These are phyloP conservation scores for Breynia disticha DNA, from an alignment of 441 rosid species.

Conservation along the genomic window DNA sequence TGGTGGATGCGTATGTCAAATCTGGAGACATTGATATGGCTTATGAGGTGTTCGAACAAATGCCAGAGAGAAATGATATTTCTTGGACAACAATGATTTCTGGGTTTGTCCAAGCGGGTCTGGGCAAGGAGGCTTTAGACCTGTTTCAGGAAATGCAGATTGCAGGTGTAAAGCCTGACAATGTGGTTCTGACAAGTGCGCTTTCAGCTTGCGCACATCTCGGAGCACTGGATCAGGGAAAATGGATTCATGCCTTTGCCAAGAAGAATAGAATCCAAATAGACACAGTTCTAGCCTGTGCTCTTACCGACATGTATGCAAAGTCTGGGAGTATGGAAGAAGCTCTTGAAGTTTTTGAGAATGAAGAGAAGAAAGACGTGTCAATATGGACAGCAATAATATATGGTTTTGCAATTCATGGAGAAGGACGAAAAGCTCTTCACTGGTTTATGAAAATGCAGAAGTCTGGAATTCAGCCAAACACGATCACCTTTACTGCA, in stretches of 20 bases:
- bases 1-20: conserved; percentile 38
- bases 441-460: conserved; percentile 44
- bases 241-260: conserved; percentile 55
- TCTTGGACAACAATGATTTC: conserved; percentile 73
- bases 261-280: conserved; percentile 32
- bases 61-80: conserved; percentile 44
- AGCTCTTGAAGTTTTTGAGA: conserved; percentile 35
- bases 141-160: conserved; percentile 45
- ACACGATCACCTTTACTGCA: conserved; percentile 54
- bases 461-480: conserved; percentile 33
- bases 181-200: conserved; percentile 44
- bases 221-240: conserved; percentile 58
- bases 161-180: conserved; percentile 48
- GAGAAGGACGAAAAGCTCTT: conserved; percentile 58
- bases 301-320: conserved; percentile 59
- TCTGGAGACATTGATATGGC: conserved; percentile 36
- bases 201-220: conserved; percentile 59
- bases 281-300: conserved; percentile 40
- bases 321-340: conserved; percentile 52
- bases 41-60: conserved; percentile 41
- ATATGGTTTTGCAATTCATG: conserved; percentile 66
- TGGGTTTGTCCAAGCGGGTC: conserved; percentile 58
- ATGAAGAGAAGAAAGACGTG: conserved; percentile 35
- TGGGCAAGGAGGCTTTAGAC: conserved; percentile 42
- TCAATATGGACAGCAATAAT: conserved; percentile 63